Evolutionary conservation across 495 filamentous ascomycete genomes (phyloP), one percentile per base, ranked within the genome.

Genomic region (Penicillium argentinense): DNA sequence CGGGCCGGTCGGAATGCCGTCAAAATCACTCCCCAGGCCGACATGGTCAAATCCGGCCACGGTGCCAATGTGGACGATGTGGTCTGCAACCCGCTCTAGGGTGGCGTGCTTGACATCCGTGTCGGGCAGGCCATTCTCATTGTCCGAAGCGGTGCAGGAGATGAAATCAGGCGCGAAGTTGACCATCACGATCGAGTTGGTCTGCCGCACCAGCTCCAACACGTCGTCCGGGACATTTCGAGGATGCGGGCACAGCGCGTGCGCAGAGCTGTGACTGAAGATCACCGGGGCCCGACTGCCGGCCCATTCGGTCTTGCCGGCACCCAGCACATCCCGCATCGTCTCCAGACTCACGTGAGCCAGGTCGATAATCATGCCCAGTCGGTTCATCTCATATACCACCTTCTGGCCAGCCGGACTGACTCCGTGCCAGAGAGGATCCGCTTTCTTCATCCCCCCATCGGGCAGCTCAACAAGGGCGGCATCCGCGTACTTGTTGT

Each of bases 401-500:
- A 96, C 67, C 3, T 69, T 53, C 33, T 75, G 72, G n/a, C 93
- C 93, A 5, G 69, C 76, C 2, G 74, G 66, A 50, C 85, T 89
- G 12, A 97, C 67, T 3, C 88, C 88, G 16, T 78, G 62, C 79
- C 80, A 56, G 56, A 65, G 8, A 71, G 76, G 47, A 59, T 69
- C 18, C 4, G 83, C 72, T 26, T 68, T 71, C 34, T 64, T 66
- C 3, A 76, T 41, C n/a, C 60, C 59, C 9, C 75, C 75, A 18
- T 60, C 64, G 26, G 75, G 71, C 17, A 71, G 57, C 36, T 69
- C 66, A 9, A 78, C 60, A 5, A 95, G 65, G 1, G 93, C 92
- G 3, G 89, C 83, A 57, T 97, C 93, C 21, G 91, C 90, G 66
- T 86, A 97, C 24, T 69, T 73, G 65, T 97, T 98, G 62, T 91